Evolutionary conservation across 2,329 filamentous ascomycete species (phyloP), one percentile per base, ranked within the genome.

Genomic region (Penicillium sp.): DNA sequence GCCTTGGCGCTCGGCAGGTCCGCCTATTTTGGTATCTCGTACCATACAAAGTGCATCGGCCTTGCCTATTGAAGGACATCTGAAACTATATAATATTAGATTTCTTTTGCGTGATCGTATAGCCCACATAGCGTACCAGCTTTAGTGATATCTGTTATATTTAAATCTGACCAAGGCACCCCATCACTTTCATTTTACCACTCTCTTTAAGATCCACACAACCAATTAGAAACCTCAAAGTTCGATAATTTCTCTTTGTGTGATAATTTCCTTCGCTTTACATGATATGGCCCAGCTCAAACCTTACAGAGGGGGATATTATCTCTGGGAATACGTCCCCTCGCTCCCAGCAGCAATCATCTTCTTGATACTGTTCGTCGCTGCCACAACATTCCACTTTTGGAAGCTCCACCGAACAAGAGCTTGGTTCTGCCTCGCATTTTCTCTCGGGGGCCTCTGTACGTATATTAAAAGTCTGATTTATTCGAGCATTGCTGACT

Each of bases 341-440:
- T 60, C 55, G 20, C 22, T 60, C 3, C 46, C 55, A 9, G 55
- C 55, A 7, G 57, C 55, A 35, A 50, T 57, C 13, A 57, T 60
- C 13, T 60, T 57, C 38, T 44, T 60, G 50, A 47, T 57, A 8
- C 32, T 57, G 7, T 60, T 57, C 34, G 18, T 60, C 3, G 37
- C 7, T 2, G 24, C 56, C 40, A 60, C 55, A 29, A 34, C 31
- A 9, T 50, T 60, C 38, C 57, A 60, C 45, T 43, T 38, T n/a
- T 57, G 54, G 57, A 57, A 57, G 16, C 8, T 60, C 11, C 42
- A 55, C 32, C 50, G 38, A 11, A 49, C 54, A 9, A 57, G 31
- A 49, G 50, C 43, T 16, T 55, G 50, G 48, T 60, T 60, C 7
- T 60, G 57, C 13, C 47, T 57, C 13, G 31, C 55, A 32, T 60